Percentiles rank a stretch among this genome's conserved stretches.
Evolutionary conservation across 495 filamentous ascomycete genomes (phyloP).

Genomic region (Lineolata rhizophorae): DNA sequence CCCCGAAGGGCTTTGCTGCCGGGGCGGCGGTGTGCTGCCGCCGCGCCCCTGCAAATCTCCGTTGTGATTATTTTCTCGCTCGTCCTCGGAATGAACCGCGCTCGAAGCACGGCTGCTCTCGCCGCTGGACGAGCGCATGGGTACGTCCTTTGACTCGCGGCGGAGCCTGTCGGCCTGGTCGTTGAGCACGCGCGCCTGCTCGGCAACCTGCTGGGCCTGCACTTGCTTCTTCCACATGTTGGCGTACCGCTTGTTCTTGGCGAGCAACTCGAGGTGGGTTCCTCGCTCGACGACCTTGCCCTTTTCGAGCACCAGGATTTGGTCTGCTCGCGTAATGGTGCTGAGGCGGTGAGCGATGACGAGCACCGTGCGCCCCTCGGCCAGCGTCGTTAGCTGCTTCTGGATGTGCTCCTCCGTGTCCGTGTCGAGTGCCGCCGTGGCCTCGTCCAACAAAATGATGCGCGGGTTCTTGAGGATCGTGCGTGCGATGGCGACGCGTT

Average conservation of each 20-base stretch:
- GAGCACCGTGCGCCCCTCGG: constrained; percentile 64
- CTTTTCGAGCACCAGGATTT: constrained; percentile 78
- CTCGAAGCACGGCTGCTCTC: constrained; percentile 3
- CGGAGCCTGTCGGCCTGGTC: constrained; percentile 34
- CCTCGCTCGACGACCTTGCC: constrained; percentile 69
- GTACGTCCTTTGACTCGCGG: constrained; percentile 16
- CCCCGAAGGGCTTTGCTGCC: too few species aligned
- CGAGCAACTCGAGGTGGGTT: constrained; percentile 68
- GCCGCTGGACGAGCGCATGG: too few species aligned
- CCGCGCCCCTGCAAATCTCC: too few species aligned
- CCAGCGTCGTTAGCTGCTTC: constrained; percentile 54
- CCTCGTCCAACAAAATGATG: constrained; percentile 91
- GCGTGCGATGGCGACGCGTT: constrained; percentile 88
- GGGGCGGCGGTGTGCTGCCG: too few species aligned
- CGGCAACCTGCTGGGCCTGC: constrained; percentile 61
- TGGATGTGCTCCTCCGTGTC: constrained; percentile 96
- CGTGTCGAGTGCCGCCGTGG: constrained; percentile 84
- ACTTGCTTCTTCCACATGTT: constrained; percentile 96
- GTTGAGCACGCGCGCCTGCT: constrained; percentile 36
- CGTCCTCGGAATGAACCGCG: constrained; percentile 8
- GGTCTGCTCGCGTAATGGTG: constrained; percentile 85
- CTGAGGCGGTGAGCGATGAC: constrained; percentile 77
- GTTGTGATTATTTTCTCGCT: too few species aligned
- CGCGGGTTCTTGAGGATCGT: constrained; percentile 91
- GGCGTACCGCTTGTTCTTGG: constrained; percentile 54